Evolutionary conservation across 2,329 filamentous ascomycete species (phyloP).

Genomic region (Scedosporium minutisporum): DNA sequence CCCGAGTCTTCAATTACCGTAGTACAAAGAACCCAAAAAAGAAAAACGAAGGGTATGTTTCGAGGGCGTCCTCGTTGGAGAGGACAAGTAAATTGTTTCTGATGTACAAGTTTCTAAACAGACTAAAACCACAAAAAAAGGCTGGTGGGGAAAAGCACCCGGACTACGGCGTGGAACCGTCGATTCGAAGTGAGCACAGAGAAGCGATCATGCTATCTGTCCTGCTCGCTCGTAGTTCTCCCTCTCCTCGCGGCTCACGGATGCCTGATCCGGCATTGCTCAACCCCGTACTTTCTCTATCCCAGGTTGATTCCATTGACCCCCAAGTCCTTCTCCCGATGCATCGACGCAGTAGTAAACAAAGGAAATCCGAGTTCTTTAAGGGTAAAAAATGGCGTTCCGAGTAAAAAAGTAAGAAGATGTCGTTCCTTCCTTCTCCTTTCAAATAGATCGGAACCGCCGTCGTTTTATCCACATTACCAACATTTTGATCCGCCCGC

Average conservation of each 20-base stretch:
- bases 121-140: neutral
- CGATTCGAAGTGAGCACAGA: neutral
- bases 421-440: neutral
- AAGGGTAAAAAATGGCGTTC: neutral
- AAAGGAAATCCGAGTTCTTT: neutral
- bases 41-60: neutral
- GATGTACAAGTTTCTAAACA: neutral
- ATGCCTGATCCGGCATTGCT: neutral
- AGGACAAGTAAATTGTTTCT: neutral
- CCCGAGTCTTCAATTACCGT: neutral
- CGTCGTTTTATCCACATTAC: neutral
- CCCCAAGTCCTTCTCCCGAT: neutral
- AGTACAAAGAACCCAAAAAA: neutral
- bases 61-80: neutral
- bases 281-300: neutral
- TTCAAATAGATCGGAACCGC: neutral
- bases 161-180: neutral
- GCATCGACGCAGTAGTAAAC: neutral
- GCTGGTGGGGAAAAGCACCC: neutral
- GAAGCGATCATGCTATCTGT: neutral
- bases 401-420: neutral
- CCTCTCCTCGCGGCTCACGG: neutral
- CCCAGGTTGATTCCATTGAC: neutral
- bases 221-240: neutral
- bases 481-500: neutral